Percentiles rank a stretch among this genome's conserved stretches.
Conservation (phyloP, 192 early-diverging fungal genomes). For the Rhizoclosmatium sp. region DNA sequence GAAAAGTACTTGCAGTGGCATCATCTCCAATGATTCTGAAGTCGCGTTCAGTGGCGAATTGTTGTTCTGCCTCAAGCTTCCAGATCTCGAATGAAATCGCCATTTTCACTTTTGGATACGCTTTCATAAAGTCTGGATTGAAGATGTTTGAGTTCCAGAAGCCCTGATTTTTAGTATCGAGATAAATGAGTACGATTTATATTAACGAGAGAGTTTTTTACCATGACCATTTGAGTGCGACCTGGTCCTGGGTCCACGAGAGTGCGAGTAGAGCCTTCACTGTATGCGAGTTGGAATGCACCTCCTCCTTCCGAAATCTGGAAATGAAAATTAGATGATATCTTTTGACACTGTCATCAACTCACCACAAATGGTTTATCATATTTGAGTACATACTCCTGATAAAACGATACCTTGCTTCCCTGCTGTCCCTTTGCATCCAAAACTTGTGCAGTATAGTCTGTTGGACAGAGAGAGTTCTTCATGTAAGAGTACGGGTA, state of each 20-base stretch:
- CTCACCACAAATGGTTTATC: conserved; percentile 24
- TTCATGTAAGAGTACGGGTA: conserved; percentile 11
- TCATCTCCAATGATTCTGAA: conserved; percentile 18
- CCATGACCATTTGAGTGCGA: not conserved
- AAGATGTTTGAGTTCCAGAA: conserved; percentile 33
- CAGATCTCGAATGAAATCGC: conserved; percentile 31
- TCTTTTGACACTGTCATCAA: not conserved
- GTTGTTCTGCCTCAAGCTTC: conserved; percentile 1
- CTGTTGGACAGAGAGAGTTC: not conserved
- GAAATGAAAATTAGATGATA: not conserved
- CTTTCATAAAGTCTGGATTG: conserved; percentile 3
- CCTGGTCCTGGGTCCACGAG: conserved; percentile 12
- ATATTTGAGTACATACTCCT: conserved; percentile 3
- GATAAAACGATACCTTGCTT: conserved; percentile 19
- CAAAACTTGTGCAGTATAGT: conserved; percentile 26
- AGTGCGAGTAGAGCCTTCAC: no score
- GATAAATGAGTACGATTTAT: no score
- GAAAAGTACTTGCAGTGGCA: conserved; percentile 1
- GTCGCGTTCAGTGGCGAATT: conserved; percentile 5
- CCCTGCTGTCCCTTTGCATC: conserved; percentile 10
- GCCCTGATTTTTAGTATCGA: not conserved
- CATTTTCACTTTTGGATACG: conserved; percentile 34
- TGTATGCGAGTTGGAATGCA: not conserved
- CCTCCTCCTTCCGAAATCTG: conserved; percentile 27
- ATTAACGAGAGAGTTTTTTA: no score